phyloP scores from a whole-genome alignment of 768 basidiomycete species.

The Royoungia palumana region DNA sequence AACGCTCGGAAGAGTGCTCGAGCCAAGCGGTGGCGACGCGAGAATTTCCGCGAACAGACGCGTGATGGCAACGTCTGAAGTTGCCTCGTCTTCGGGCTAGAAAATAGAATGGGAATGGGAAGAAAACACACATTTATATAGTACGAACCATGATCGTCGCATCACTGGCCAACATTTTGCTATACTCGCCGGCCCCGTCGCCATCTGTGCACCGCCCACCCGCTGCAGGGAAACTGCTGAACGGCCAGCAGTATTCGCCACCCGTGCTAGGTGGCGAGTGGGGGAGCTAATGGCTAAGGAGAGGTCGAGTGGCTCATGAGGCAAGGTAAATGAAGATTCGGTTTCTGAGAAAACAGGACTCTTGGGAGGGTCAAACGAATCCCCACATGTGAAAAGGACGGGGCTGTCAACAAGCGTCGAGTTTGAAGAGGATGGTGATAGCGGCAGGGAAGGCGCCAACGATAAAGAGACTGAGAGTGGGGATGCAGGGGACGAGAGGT shows the following conservation, averaged over 20 bases:
- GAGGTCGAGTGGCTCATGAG: constrained; percentile 29
- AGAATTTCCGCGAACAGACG: constrained; percentile 36
- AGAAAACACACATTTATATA: constrained; percentile 15
- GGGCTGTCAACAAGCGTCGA: constrained; percentile 38
- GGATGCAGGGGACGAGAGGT: constrained; percentile 24
- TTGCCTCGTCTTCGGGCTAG: constrained; percentile 50
- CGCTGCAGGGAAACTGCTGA: constrained; percentile 87
- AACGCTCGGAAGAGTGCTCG: constrained; percentile 31
- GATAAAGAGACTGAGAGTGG: constrained; percentile 26
- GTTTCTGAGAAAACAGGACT: constrained; percentile 37
- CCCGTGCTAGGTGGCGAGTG: constrained; percentile 99
- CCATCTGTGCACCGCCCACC: constrained; percentile 55
- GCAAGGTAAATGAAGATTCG: constrained; percentile 25
- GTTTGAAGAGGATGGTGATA: constrained; percentile 43
- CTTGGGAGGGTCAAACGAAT: constrained; percentile 33
- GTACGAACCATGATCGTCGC: constrained; percentile 37
- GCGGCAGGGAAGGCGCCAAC: constrained; percentile 33
- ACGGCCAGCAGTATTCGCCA: constrained; percentile 69
- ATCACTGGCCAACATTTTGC: constrained; percentile 14
- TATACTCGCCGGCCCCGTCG: constrained; percentile 23
- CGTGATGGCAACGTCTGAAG: constrained; percentile 37
- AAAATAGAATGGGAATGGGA: constrained; percentile 19
- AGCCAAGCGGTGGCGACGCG: constrained; percentile 32
- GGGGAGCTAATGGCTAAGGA: constrained; percentile 43
- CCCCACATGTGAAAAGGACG: constrained; percentile 23